Base-by-base conservation (phyloP, 1,284 basidiomycete genomes). In the Malassezia furfur region DNA sequence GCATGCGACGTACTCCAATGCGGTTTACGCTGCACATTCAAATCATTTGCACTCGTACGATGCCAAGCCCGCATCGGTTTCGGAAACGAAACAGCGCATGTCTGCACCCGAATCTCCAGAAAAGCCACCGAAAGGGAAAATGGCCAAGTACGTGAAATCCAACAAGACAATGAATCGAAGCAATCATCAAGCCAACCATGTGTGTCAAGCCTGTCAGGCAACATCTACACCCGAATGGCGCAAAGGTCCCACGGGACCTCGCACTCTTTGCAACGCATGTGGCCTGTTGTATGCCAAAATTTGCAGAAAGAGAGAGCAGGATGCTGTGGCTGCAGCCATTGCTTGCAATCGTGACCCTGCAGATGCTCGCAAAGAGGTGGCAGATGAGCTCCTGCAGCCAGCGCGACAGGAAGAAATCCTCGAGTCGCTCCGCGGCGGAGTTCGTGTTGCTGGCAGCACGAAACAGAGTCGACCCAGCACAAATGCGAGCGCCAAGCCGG, bases 191-290 rank as follows among this genome's bases (percentile, higher is more conserved):
- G 50, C 28, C 1, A 50, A 59, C 21, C 57, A 61, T 34, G 30
- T 55, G 9, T 64, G 62, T 34, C 52, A 60, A 34, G 53, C 53
- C 11, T 64, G 62, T 25, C 45, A 52, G 3, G 60, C 62, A 10
- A 64, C 56, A 2, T 39, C 55, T 5, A 64, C 62, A 4, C 62
- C 62, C 2, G 62, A 63, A 36, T 63, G 62, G 62, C 50, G 62
- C 17, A 62, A 62, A 43, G 62, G 62, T 15, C 62, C 62, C 1
- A 50, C 50, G 5, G 62, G 62, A 9, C 60, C 62, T 14, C 50
- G 62, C 15, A 62, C 61, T 11, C 52, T 64, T 1, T 64, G 62
- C 43, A 64, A 64, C 37, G 60, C 60, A 1, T 64, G 62, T 36
- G 62, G 62, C 11, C 48, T 64, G 10, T 50, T 62, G 28, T 64